A percentile compares a stretch with the other conserved stretches of the same genome.
Evolutionary conservation across 306 rosid genomes (phyloP).

Genomic region (Dryas octopetala): DNA sequence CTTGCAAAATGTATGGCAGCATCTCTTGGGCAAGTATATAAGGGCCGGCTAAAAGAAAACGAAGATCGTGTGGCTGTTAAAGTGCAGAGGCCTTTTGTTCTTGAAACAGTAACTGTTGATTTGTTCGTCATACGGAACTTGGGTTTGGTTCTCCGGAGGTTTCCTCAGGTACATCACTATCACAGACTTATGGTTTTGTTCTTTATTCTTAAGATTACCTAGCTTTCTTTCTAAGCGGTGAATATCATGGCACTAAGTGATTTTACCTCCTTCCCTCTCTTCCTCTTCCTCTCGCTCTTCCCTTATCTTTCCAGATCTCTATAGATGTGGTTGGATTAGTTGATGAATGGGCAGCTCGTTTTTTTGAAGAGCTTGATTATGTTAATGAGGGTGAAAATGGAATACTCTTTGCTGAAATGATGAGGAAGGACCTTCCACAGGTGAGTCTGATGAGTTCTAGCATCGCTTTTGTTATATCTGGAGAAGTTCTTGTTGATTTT

Average conservation of each 20-base stretch:
- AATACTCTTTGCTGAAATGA: slow-evolving; percentile 82
- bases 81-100: slow-evolving; percentile 98
- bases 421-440: slow-evolving; percentile 97
- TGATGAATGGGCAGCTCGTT: slow-evolving; percentile 99
- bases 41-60: slow-evolving; percentile 88
- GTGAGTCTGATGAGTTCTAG: slow-evolving; percentile 39
- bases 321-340: slow-evolving; percentile 97
- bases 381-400: slow-evolving; percentile 97
- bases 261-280: slow-evolving; percentile 17
- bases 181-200: slow-evolving; percentile 21
- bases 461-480: slow-evolving; percentile 8
- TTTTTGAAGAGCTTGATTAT: slow-evolving; percentile 96
- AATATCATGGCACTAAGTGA: slow-evolving; percentile 17
- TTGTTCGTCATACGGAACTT: slow-evolving; percentile 79
- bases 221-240: slow-evolving; percentile 9
- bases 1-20: slow-evolving; percentile 61
- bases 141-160: slow-evolving; percentile 82
- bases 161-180: slow-evolving; percentile 75
- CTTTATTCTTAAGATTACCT: slow-evolving; percentile 8
- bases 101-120: slow-evolving; percentile 93
- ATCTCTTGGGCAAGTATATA: slow-evolving; percentile 96
- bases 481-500: slow-evolving; percentile 2
- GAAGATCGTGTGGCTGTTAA: slow-evolving; percentile 98
- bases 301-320: slow-evolving; percentile 57
- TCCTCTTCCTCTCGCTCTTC: slow-evolving; percentile 22